These are phyloP conservation scores for Colletotrichum horii DNA, from an alignment of 2,329 filamentous ascomycete species.

Conservation along the genomic window DNA sequence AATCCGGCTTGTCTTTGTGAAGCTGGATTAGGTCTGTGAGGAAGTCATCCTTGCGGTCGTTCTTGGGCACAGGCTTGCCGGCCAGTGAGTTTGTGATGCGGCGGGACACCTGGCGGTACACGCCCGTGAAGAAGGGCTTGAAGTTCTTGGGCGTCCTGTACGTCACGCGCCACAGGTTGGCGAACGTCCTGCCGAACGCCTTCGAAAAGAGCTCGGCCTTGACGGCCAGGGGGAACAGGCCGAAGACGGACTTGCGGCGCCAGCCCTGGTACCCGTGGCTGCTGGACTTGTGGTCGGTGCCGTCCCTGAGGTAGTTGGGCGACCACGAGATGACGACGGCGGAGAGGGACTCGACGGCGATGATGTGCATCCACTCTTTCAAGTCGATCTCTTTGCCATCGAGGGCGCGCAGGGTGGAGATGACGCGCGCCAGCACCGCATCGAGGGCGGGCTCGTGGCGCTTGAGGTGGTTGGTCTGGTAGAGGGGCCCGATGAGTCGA, in stretches of 20 bases:
- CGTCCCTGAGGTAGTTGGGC: conserved; percentile 48
- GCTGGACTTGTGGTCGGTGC: conserved; percentile 53
- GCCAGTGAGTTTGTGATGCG: conserved; percentile 35
- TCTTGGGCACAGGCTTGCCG: conserved; percentile 26
- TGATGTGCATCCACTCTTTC: conserved; percentile 63
- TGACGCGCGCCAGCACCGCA: conserved; percentile 37
- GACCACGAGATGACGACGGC: conserved; percentile 58
- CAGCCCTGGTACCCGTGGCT: conserved; percentile 53
- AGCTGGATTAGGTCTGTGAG: conserved; percentile 52
- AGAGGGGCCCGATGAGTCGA: conserved; percentile 53
- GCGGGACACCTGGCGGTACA: conserved; percentile 31
- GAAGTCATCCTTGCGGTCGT: conserved; percentile 42
- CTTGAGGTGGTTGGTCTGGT: conserved; percentile 46
- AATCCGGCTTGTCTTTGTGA: conserved; percentile 48
- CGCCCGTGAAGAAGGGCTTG: conserved; percentile 52
- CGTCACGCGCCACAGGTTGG: conserved; percentile 48
- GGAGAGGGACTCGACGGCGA: conserved; percentile 56
- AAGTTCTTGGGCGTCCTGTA: conserved; percentile 49
- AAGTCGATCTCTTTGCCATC: conserved; percentile 48
- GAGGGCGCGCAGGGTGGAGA: conserved; percentile 40
- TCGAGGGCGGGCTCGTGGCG: conserved; percentile 48
- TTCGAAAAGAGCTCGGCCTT: conserved; percentile 44
- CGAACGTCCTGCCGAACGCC: conserved; percentile 42
- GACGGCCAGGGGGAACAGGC: conserved; percentile 49
- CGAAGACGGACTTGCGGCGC: conserved; percentile 58